Conservation (phyloP, 1,284 basidiomycete species). For the Rhodotorula glutinis region DNA sequence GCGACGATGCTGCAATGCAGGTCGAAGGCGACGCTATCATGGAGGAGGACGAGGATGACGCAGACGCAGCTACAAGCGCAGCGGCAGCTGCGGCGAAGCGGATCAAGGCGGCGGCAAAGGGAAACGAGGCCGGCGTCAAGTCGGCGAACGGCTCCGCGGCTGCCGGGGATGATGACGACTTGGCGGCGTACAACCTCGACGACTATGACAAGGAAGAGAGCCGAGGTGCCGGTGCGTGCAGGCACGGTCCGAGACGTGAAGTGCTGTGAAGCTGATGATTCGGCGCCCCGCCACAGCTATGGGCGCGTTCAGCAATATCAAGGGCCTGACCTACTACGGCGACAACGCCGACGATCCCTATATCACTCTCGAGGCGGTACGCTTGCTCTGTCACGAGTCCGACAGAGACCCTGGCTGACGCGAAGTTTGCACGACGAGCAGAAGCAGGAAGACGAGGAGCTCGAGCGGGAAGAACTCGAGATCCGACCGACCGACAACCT, state of each 20-base stretch:
- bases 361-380: constrained; percentile 87
- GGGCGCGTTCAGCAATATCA: constrained; percentile 94
- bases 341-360: constrained; percentile 95
- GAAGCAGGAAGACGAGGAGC: constrained; percentile 63
- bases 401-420: background rate
- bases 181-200: constrained; percentile 89
- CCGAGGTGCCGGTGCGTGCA: constrained; percentile 56
- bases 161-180: constrained; percentile 58
- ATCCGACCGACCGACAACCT: constrained; percentile 88
- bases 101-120: constrained; percentile 52
- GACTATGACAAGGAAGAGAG: constrained; percentile 84
- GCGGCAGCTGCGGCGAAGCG: constrained; percentile 29
- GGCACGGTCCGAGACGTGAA: background rate
- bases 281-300: constrained; percentile 54
- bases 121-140: constrained; percentile 13
- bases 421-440: constrained; percentile 1
- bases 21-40: constrained; percentile 53
- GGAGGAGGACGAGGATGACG: constrained; percentile 54
- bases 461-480: constrained; percentile 87
- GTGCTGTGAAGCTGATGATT: background rate
- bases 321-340: constrained; percentile 86
- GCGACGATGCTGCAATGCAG: constrained; percentile 7
- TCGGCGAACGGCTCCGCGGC: constrained; percentile 50
- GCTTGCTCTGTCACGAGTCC: constrained; percentile 39
- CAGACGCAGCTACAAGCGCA: constrained; percentile 59